phyloP scores from a whole-genome alignment of 2,329 filamentous ascomycete genomes.

The Orbilia brochopaga region DNA sequence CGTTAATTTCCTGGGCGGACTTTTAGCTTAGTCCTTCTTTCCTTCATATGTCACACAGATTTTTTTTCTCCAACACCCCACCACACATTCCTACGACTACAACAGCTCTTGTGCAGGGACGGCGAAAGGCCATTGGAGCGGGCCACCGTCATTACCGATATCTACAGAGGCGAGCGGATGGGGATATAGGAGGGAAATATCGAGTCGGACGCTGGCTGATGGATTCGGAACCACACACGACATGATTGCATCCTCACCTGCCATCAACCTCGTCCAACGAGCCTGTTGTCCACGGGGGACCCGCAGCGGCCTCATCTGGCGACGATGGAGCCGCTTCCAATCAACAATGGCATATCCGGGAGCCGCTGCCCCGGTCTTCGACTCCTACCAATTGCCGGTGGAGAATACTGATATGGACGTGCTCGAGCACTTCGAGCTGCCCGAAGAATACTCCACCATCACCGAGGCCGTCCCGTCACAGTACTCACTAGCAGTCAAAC shows the following conservation, averaged over 20 bases:
- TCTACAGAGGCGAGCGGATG: background rate
- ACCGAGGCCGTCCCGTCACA: conserved; percentile 14
- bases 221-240: conserved; percentile 5
- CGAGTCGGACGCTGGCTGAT: background rate
- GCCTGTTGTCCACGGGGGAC: conserved; percentile 39
- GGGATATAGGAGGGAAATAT: background rate
- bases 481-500: conserved; percentile 23
- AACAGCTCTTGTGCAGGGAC: conserved; percentile 12
- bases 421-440: conserved; percentile 43
- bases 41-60: no score
- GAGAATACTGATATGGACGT: conserved; percentile 25
- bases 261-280: conserved; percentile 31
- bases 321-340: conserved; percentile 47
- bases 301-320: conserved; percentile 35
- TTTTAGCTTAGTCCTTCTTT: background rate
- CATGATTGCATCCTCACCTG: conserved; percentile 38
- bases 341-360: conserved; percentile 39
- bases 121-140: conserved; percentile 17
- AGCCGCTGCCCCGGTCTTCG: conserved; percentile 23
- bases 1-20: background rate
- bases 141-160: background rate
- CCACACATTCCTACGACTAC: background rate
- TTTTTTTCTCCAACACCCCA: background rate
- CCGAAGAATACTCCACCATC: conserved; percentile 16
- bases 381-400: conserved; percentile 21